Conservation (phyloP, 176 grass and related monocot genomes). For the Oryza nivara region DNA sequence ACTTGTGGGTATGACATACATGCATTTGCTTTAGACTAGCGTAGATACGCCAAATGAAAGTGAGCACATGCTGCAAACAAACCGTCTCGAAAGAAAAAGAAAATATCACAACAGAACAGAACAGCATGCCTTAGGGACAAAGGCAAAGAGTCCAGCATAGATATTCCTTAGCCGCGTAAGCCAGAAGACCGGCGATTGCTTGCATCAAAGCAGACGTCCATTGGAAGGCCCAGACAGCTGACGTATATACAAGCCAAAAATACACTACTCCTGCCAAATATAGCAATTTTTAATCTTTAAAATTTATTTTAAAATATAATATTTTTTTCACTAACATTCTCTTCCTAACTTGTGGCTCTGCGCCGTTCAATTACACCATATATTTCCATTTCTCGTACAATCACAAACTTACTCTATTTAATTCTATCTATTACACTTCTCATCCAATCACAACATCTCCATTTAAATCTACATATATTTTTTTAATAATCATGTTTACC, state of each 20-base stretch:
- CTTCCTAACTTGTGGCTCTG: no score
- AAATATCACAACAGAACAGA: background rate
- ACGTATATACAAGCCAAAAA: background rate
- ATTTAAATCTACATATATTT: no score
- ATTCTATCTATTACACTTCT: no score
- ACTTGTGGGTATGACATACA: background rate
- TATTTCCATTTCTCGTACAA: no score
- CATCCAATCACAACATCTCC: no score
- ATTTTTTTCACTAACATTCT: no score
- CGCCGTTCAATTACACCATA: no score
- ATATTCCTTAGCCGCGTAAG: conserved; percentile 18
- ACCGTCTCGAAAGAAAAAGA: background rate
- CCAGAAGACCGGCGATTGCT: background rate
- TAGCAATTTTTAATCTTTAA: no score
- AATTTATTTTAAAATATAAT: no score
- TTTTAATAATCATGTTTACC: no score
- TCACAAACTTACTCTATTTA: no score
- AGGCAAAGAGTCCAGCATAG: conserved; percentile 23
- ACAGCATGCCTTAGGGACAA: conserved; percentile 35
- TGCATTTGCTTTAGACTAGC: background rate
- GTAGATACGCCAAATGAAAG: background rate
- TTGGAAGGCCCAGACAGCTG: background rate
- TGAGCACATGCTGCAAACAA: conserved; percentile 4
- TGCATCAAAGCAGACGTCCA: background rate
- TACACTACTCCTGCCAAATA: no score